Evolutionary conservation across 129 eudicot genomes (phyloP).

Genomic region (Flaveria ramosissima): DNA sequence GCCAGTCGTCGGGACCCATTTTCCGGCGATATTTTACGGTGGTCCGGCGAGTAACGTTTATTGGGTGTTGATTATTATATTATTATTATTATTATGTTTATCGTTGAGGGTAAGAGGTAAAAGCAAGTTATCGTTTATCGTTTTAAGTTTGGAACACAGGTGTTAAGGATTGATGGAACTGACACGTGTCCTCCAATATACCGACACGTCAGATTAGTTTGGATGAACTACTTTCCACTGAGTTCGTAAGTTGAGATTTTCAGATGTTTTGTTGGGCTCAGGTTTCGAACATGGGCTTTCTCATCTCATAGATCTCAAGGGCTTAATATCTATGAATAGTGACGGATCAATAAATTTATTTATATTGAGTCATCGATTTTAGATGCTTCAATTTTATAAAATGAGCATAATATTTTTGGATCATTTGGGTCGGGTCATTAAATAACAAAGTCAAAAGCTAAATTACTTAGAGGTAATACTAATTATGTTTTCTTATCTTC

Average conservation of each 20-base stretch:
- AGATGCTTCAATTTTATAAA: too few relatives aligned
- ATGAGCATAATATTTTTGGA: too few relatives aligned
- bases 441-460: too few relatives aligned
- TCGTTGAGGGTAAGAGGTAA: not conserved
- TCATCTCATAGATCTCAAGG: too few relatives aligned
- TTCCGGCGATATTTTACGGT: constrained; percentile 26
- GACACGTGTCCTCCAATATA: constrained; percentile 28
- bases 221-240: not conserved
- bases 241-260: not conserved
- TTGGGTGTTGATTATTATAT: not conserved
- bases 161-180: not conserved
- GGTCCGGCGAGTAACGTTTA: constrained; percentile 26
- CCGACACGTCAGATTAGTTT: constrained; percentile 20
- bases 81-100: too few relatives aligned
- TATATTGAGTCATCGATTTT: too few relatives aligned
- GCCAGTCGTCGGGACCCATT: constrained; percentile 50
- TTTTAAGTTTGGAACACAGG: not conserved
- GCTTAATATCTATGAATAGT: too few relatives aligned
- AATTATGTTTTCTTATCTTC: too few relatives aligned
- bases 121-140: not conserved
- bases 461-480: too few relatives aligned
- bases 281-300: not conserved
- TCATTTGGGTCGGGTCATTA: too few relatives aligned
- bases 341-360: too few relatives aligned
- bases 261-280: not conserved